These are phyloP conservation scores for Malania oleifera DNA, from an alignment of 164 flowering plant genomes.

Conservation along the genomic window DNA sequence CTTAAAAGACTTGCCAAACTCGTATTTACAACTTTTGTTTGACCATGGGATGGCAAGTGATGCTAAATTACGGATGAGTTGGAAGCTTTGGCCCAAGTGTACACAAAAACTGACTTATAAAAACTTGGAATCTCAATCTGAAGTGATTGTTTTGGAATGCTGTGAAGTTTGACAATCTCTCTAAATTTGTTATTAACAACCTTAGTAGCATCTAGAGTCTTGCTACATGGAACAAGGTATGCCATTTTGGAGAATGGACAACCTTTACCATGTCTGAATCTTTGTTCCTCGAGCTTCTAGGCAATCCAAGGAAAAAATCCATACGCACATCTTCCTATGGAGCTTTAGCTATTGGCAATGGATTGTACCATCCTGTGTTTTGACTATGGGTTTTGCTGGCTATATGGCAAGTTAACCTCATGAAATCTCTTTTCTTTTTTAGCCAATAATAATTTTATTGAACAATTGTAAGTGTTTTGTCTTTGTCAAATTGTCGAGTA, in stretches of 20 bases:
- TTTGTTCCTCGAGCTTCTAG: background rate
- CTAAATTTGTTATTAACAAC: constrained; percentile 5
- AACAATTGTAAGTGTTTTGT: constrained; percentile 2
- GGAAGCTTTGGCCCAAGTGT: constrained; percentile 11
- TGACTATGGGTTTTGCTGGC: constrained; percentile 10
- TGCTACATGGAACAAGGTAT: constrained; percentile 11
- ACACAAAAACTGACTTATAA: constrained; percentile 9
- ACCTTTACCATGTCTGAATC: background rate
- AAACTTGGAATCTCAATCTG: constrained; percentile 13
- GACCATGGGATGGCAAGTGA: constrained; percentile 9
- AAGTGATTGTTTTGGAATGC: no score
- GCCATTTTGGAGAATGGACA: constrained; percentile 15
- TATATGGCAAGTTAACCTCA: background rate
- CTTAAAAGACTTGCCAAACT: no score
- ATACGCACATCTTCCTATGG: constrained; percentile 9
- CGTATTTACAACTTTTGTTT: no score
- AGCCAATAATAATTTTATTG: constrained; percentile 14
- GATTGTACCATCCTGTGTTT: background rate
- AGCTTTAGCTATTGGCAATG: background rate
- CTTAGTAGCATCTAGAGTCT: constrained; percentile 13
- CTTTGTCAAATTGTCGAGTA: constrained; percentile 9
- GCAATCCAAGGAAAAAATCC: constrained; percentile 12
- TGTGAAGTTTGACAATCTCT: no score
- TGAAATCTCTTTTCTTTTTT: constrained; percentile 8
- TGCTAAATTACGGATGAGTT: background rate